Base-by-base conservation (phyloP, 306 rosid species). In the Lupinus albus region DNA sequence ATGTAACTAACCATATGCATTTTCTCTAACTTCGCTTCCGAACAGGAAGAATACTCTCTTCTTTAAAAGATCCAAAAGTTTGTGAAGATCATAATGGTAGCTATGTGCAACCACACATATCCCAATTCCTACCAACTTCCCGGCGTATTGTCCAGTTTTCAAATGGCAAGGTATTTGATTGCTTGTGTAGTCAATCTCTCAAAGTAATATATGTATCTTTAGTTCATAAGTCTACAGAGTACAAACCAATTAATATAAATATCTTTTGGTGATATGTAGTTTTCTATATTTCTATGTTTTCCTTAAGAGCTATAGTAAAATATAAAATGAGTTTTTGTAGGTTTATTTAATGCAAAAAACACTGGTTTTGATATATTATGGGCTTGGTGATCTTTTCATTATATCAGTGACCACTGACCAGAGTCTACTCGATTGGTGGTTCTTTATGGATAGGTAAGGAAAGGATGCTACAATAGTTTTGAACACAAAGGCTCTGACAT, bases 121-220 rank as follows among this genome's bases (percentile, higher is more conserved):
- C 97, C 64, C 97, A 94, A 14, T 94, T 94, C 88, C 85, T 94
- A 11, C 95, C 95, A 56, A 94, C 99, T 58, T 94, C 99, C 46
- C 72, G 91, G 35, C 84, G 99, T 17, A 94, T 94, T 73, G 97
- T 90, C 53, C 99, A 94, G 80, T 94, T 94, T 81, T 94, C 99
- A 21, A 90, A 94, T 85, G 99, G 97, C 77, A 88, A 84, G 96
- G 99, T 85, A 79, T 70, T 68, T 79, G 61, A 49, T 58, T 64
- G 9, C 79, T 54, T 39, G 39, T 60, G 38, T 70, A 32, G 30
- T 18, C 60, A 12, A 13, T 51, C 59, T 48, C 13, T 46, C 61
- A 35, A 49, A 67, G 71, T 33, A 21, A 39, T 35, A 54, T 21
- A 15, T 32, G 11, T 32, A 17, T 56, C 38, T 38, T 65, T 5